A percentile compares a stretch with the other conserved stretches of the same genome.
phyloP scores from a whole-genome alignment of 2,329 filamentous ascomycete species.

The Cyclaneusma minus region DNA sequence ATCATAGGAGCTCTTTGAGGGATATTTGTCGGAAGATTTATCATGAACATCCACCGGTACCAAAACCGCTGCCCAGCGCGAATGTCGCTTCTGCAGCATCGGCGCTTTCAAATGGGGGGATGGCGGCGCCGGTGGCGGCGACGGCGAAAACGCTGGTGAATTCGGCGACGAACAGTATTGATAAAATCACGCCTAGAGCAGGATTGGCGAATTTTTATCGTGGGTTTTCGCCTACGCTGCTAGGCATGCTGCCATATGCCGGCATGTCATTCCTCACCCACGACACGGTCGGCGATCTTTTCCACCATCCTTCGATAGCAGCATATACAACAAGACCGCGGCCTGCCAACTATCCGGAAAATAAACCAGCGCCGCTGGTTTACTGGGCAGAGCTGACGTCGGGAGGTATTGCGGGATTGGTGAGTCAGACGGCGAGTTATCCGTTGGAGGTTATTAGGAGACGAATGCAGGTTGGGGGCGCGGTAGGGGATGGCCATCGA shows the following conservation, averaged over 20 bases:
- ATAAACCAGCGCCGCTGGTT: constrained; percentile 56
- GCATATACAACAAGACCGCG: constrained; percentile 60
- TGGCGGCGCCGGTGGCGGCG: constrained; percentile 22
- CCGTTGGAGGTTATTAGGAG: constrained; percentile 84
- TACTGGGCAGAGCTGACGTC: constrained; percentile 78
- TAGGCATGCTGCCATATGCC: constrained; percentile 94
- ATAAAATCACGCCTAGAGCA: constrained; percentile 39
- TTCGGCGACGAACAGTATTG: constrained; percentile 26
- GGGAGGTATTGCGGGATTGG: constrained; percentile 72
- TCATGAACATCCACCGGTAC: constrained; percentile 43
- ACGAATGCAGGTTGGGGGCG: constrained; percentile 91
- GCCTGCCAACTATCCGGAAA: constrained; percentile 33
- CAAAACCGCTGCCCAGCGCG: constrained; percentile 18
- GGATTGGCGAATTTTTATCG: constrained; percentile 88
- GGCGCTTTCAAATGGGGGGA: too few species aligned
- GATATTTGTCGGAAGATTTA: constrained; percentile 80
- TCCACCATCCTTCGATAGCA: constrained; percentile 54
- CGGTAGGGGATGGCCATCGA: constrained; percentile 76
- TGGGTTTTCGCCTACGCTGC: constrained; percentile 76
- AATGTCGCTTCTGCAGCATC: constrained; percentile 9
- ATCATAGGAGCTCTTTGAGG: constrained; percentile 53
- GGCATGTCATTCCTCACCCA: constrained; percentile 93
- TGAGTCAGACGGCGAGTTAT: constrained; percentile 86
- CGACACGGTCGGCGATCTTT: constrained; percentile 72
- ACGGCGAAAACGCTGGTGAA: constrained; percentile 24